Conservation (phyloP, 306 rosid genomes). For the Carpinus fangiana region DNA sequence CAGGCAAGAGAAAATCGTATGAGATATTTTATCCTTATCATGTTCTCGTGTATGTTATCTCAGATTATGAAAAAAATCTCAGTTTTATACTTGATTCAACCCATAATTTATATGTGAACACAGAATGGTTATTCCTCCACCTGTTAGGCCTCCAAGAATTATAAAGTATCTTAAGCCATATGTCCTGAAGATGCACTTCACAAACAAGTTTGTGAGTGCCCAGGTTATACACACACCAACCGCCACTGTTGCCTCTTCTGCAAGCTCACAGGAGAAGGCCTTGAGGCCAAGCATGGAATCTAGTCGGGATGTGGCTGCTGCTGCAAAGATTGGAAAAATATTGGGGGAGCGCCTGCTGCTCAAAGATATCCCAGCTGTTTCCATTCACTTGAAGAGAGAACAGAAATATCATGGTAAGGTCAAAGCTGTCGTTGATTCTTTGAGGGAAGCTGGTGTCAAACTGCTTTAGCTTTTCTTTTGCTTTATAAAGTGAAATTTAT, state of each 20-base stretch:
- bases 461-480: slow-evolving; percentile 45
- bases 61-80: neutral
- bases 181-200: slow-evolving; percentile 83
- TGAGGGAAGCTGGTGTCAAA: slow-evolving; percentile 71
- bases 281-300: slow-evolving; percentile 63
- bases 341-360: slow-evolving; percentile 75
- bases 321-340: slow-evolving; percentile 80
- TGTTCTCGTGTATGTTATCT: neutral
- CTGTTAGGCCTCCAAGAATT: slow-evolving; percentile 61
- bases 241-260: slow-evolving; percentile 79
- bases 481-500: neutral
- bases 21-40: neutral
- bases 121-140: slow-evolving; percentile 82
- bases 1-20: neutral
- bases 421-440: slow-evolving; percentile 76
- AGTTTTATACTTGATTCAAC: neutral
- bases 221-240: slow-evolving; percentile 83
- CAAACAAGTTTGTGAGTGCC: slow-evolving; percentile 74
- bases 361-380: slow-evolving; percentile 73
- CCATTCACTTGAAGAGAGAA: slow-evolving; percentile 81
- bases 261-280: slow-evolving; percentile 81
- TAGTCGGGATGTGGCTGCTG: slow-evolving; percentile 81
- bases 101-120: slow-evolving; percentile 12
- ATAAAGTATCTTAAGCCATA: slow-evolving; percentile 75
- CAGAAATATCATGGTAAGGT: slow-evolving; percentile 94